These are phyloP conservation scores for Monilinia polystroma DNA, from an alignment of 2,329 filamentous ascomycete species.

Conservation along the genomic window DNA sequence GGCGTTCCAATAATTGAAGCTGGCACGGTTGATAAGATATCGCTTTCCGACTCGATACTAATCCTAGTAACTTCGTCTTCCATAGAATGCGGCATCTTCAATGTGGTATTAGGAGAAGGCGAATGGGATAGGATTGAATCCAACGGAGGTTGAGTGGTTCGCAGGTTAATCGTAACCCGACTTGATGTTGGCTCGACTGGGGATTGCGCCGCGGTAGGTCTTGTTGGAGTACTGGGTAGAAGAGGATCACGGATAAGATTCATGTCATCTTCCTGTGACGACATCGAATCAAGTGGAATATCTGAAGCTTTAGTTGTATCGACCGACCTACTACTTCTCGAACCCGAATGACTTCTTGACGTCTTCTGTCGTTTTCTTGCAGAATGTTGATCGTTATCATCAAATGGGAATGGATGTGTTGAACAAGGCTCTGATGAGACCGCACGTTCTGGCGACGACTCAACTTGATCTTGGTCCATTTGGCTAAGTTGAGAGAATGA, in stretches of 20 bases:
- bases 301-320: conserved; percentile 40
- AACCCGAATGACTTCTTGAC: conserved; percentile 55
- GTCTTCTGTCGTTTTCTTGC: conserved; percentile 62
- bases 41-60: conserved; percentile 39
- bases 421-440: conserved; percentile 62
- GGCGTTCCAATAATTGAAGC: conserved; percentile 35
- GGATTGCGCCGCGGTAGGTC: conserved; percentile 39
- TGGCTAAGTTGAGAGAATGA: conserved; percentile 44
- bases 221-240: conserved; percentile 37
- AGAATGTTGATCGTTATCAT: conserved; percentile 50
- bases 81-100: conserved; percentile 33
- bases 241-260: conserved; percentile 39
- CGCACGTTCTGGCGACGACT: conserved; percentile 54
- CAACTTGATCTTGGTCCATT: conserved; percentile 40
- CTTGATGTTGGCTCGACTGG: conserved; percentile 51
- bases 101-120: conserved; percentile 44
- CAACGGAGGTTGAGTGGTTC: conserved; percentile 46
- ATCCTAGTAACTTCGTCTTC: conserved; percentile 30
- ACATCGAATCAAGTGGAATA: conserved; percentile 26
- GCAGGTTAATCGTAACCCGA: conserved; percentile 60
- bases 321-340: conserved; percentile 53
- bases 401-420: conserved; percentile 63
- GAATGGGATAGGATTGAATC: conserved; percentile 48
- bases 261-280: conserved; percentile 33
- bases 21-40: conserved; percentile 36